Evolutionary conservation across 371 early-diverging fungal genomes (phyloP).

Genomic region (Mortierella sp.): DNA sequence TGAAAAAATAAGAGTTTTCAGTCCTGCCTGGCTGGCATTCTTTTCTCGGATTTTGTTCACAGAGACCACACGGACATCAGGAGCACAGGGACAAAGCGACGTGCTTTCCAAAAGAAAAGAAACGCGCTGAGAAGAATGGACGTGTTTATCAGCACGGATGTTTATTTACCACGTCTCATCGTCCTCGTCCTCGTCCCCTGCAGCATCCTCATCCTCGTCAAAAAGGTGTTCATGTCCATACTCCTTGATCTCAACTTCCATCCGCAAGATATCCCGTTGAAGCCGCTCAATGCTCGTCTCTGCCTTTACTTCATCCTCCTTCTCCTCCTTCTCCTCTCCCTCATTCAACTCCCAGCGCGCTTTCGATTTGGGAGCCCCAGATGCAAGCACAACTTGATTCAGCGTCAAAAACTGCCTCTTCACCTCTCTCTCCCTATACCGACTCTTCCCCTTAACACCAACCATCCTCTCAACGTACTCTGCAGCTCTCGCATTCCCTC

Average conservation of each 20-base stretch:
- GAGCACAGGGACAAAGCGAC: no score
- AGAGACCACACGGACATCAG: no score
- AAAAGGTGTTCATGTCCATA: background rate
- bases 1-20: background rate
- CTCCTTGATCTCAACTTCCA: background rate
- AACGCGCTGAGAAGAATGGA: background rate
- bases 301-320: background rate
- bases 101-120: no score
- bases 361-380: background rate
- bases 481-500: background rate
- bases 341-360: background rate
- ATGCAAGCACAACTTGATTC: background rate
- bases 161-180: background rate
- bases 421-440: background rate
- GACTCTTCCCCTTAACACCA: constrained; percentile 21
- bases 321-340: background rate
- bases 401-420: background rate
- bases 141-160: background rate
- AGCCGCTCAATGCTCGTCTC: background rate
- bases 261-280: background rate
- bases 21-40: no score
- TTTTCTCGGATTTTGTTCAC: no score
- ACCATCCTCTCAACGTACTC: background rate
- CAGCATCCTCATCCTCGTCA: background rate
- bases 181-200: background rate